Evolutionary conservation across 768 basidiomycete species (phyloP).

Genomic region (Amanita pseudoporphyria): DNA sequence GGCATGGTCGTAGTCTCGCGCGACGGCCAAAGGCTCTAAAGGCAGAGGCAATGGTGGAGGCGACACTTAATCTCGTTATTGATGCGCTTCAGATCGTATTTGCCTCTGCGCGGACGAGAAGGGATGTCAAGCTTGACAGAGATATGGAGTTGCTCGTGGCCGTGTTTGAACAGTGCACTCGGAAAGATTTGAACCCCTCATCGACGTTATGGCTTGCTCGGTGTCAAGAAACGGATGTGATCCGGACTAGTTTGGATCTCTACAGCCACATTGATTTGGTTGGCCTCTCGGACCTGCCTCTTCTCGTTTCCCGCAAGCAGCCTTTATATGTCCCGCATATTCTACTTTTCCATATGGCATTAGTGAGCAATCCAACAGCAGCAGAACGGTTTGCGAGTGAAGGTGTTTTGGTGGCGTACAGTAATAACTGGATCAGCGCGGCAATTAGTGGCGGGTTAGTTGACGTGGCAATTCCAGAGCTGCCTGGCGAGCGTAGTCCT

Average conservation of each 20-base stretch:
- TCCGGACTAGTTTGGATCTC: constrained; percentile 66
- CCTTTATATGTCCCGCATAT: constrained; percentile 71
- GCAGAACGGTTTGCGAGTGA: constrained; percentile 83
- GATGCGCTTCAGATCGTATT: constrained; percentile 61
- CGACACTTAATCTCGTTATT: constrained; percentile 53
- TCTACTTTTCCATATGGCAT: constrained; percentile 77
- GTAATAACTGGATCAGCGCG: constrained; percentile 71
- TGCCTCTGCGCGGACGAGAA: constrained; percentile 45
- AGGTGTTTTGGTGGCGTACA: constrained; percentile 76
- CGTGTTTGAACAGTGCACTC: constrained; percentile 76
- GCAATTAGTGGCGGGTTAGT: constrained; percentile 72
- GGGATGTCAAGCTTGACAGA: constrained; percentile 58
- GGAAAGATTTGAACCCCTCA: constrained; percentile 55
- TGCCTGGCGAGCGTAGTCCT: constrained; percentile 69
- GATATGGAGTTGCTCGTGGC: constrained; percentile 78
- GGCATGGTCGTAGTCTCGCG: constrained; percentile 45
- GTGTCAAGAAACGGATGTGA: constrained; percentile 74
- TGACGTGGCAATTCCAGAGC: constrained; percentile 53
- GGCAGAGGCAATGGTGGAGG: constrained; percentile 53
- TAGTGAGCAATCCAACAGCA: constrained; percentile 65
- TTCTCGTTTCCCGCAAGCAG: constrained; percentile 52
- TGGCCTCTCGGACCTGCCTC: constrained; percentile 56
- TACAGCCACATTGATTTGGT: constrained; percentile 59
- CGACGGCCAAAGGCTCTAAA: constrained; percentile 39
- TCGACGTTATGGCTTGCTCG: constrained; percentile 84